Evolutionary conservation across 495 filamentous ascomycete species (phyloP), one percentile per base, ranked within the genome.

Genomic region (Daldinia caldariorum): DNA sequence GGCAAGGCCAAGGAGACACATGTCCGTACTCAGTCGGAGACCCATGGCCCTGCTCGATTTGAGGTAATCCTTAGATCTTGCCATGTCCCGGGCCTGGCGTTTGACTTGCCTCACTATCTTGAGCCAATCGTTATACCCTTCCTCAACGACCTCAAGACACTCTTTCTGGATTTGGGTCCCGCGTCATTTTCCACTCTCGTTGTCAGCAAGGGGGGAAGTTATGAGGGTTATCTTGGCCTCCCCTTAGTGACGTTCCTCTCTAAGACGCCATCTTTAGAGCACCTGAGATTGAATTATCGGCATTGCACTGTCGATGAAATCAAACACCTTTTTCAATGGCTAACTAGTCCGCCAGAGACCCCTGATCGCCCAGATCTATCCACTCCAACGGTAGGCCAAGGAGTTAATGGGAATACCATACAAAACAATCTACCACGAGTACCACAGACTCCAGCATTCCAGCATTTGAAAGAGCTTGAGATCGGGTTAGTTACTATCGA

Each of bases 41-140:
- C 39, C 14, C 34, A 70, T 38, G 39, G 47, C 9, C 59, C 67
- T 22, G 60, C 66, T 22, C 56, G 69, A 16, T 59, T 87, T 12
- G 79, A 86, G 70, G 72, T 82, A 0, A 74, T 82, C 39, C 59
- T 83, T 51, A 72, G 78, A 9, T 4, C 31, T 4, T 62, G 54
- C 18, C 39, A 53, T 2, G 22, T 79, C 34, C 69, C 59, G 18
- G 74, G 82, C 29, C 7, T 35, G 0, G 72, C 79, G 47, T 80
- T 83, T 57, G 69, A 69, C 39, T 70, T 85, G 51, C 80, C 79
- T 10, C 58, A 62, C 18, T 74, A 67, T 18, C 49, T 80, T 0
- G 64, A 77, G 43, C 32, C 73, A 4, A 35, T 56, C 4, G 45
- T 82, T 18, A 16, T 53, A 16, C 69, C 76, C 5, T 67, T 81